These are phyloP conservation scores for Diophrys sp. DNA, from an alignment of 73 alveolate genomes.

Conservation along the genomic window DNA sequence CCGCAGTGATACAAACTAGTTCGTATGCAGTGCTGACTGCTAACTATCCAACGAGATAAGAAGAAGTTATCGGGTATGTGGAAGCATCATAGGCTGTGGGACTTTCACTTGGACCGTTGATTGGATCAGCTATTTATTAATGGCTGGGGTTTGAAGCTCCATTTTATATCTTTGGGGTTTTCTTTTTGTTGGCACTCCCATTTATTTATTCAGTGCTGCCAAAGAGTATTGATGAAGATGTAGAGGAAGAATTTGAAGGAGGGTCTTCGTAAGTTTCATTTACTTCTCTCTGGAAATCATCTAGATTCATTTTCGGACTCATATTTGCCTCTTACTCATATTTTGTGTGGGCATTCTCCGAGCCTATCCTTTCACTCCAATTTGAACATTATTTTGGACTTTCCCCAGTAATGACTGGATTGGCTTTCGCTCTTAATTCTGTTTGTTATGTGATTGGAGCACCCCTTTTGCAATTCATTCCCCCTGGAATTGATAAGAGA, in stretches of 20 bases:
- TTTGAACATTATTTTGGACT: not conserved
- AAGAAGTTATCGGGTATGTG: not conserved
- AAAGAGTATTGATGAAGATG: not conserved
- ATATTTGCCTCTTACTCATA: not conserved
- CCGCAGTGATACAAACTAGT: not conserved
- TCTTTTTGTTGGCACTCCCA: not conserved
- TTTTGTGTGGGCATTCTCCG: not conserved
- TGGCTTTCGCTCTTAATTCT: not conserved
- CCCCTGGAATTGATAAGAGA: not conserved
- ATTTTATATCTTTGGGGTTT: not conserved
- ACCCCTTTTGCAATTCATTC: not conserved
- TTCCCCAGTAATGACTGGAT: not conserved
- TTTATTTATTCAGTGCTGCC: not conserved
- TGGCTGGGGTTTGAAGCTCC: constrained; percentile 4
- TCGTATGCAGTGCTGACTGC: constrained; percentile 7
- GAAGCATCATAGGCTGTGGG: constrained; percentile 5
- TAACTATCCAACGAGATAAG: not conserved
- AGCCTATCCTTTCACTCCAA: not conserved
- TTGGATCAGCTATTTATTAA: constrained; percentile 2
- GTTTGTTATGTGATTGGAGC: not conserved
- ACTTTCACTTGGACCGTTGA: not conserved
- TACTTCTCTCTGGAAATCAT: not conserved
- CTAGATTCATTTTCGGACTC: not conserved
- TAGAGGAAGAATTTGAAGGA: not conserved
- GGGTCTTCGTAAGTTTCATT: not conserved